These are phyloP conservation scores for Mucor circinelloides DNA, from an alignment of 371 early-diverging fungal species.

Conservation along the genomic window DNA sequence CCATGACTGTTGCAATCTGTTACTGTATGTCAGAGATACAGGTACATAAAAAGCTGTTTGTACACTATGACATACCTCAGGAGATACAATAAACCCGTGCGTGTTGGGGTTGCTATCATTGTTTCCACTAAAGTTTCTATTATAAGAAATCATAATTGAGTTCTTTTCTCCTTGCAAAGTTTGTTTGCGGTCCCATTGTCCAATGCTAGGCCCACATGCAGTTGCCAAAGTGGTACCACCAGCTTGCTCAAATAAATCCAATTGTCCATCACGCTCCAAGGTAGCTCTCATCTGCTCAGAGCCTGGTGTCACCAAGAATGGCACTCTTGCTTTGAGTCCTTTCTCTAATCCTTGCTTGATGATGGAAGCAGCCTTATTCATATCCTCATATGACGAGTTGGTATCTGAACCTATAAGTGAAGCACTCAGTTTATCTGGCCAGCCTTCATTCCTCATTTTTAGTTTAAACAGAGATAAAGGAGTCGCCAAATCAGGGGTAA, in stretches of 20 bases:
- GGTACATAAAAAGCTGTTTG: background rate
- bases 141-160: conserved; percentile 92
- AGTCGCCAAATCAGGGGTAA: conserved; percentile 92
- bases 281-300: conserved; percentile 96
- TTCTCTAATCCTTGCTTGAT: conserved; percentile 80
- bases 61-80: conserved; percentile 60
- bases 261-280: conserved; percentile 89
- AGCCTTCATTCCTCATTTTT: conserved; percentile 75
- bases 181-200: conserved; percentile 94
- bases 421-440: conserved; percentile 83
- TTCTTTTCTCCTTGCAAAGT: conserved; percentile 84
- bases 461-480: conserved; percentile 88
- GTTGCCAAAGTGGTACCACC: conserved; percentile 93
- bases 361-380: conserved; percentile 89
- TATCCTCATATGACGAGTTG: conserved; percentile 95
- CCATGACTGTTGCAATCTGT: conserved; percentile 86
- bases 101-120: conserved; percentile 93
- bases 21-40: background rate
- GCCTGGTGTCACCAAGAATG: conserved; percentile 89
- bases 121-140: conserved; percentile 95
- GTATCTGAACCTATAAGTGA: conserved; percentile 95
- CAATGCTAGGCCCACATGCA: conserved; percentile 98
- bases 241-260: conserved; percentile 69
- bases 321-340: conserved; percentile 78
- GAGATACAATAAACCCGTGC: conserved; percentile 91